Evolutionary conservation across 768 basidiomycete genomes (phyloP).

Genomic region (Austroboletus festivus): DNA sequence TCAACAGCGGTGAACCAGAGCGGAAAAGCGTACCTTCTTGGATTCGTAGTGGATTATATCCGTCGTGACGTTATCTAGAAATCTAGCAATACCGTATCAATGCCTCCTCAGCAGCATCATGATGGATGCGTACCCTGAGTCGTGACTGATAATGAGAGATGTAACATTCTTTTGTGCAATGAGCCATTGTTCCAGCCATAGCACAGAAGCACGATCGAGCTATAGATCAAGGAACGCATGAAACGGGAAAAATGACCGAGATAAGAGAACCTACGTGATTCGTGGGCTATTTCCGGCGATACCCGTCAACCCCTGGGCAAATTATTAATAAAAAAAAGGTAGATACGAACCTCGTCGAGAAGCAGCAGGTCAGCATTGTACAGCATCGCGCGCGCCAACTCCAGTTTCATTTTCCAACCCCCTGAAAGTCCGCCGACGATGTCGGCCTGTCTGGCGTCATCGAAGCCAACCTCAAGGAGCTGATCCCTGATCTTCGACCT

Average conservation of each 20-base stretch:
- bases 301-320: constrained; percentile 17
- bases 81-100: constrained; percentile 42
- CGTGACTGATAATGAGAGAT: constrained; percentile 93
- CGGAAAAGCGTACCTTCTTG: constrained; percentile 63
- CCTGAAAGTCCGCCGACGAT: constrained; percentile 88
- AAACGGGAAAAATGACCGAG: constrained; percentile 15
- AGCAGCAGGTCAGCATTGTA: constrained; percentile 87
- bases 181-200: constrained; percentile 91
- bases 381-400: constrained; percentile 93
- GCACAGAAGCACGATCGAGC: constrained; percentile 81
- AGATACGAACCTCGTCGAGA: constrained; percentile 68
- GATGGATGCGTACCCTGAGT: constrained; percentile 69
- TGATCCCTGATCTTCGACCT: constrained; percentile 74
- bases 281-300: constrained; percentile 59
- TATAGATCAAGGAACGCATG: constrained; percentile 30
- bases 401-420: constrained; percentile 99
- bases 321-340: constrained; percentile 18
- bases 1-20: constrained; percentile 14
- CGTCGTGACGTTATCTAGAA: constrained; percentile 92
- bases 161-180: constrained; percentile 79
- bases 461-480: constrained; percentile 87
- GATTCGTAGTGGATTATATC: constrained; percentile 97
- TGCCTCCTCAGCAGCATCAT: constrained; percentile 6
- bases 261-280: constrained; percentile 67
- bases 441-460: constrained; percentile 79